Percentiles rank a stretch among this genome's conserved stretches.
These are phyloP conservation scores for Pseudogymnoascus sp. DNA, from an alignment of 2,329 filamentous ascomycete species.

Conservation along the genomic window DNA sequence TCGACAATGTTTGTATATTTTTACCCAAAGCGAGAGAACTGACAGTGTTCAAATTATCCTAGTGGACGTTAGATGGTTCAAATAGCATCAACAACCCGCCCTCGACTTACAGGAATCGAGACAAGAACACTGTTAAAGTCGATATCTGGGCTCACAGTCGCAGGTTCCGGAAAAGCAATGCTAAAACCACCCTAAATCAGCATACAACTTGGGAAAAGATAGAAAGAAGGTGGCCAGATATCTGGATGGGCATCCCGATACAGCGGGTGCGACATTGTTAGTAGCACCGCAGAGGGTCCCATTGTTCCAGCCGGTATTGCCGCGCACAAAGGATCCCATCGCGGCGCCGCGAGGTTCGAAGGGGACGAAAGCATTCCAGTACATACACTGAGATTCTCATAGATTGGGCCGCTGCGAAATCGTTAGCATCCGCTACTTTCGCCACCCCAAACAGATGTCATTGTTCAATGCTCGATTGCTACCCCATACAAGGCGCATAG, in stretches of 20 bases:
- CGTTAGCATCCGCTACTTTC: not conserved
- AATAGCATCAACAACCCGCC: not conserved
- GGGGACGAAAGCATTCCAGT: slow-evolving; percentile 40
- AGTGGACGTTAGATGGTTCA: not conserved
- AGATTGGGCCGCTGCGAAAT: not conserved
- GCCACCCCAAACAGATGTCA: not conserved
- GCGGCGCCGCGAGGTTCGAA: not conserved
- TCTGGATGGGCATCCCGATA: not conserved
- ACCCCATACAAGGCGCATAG: not conserved
- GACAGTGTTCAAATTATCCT: not conserved
- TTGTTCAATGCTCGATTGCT: not conserved
- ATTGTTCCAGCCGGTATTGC: not conserved
- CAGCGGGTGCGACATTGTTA: not conserved
- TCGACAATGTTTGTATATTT: slow-evolving; percentile 64
- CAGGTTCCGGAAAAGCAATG: not conserved
- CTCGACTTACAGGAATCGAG: not conserved
- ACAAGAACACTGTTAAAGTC: not conserved
- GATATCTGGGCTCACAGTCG: not conserved
- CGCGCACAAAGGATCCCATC: not conserved
- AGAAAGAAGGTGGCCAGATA: not conserved
- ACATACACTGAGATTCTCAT: slow-evolving; percentile 23
- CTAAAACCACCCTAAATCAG: not conserved
- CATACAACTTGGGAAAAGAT: not conserved
- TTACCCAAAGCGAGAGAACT: not conserved
- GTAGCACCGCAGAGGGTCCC: not conserved